A percentile compares a stretch with the other conserved stretches of the same genome.
These are phyloP conservation scores for Colletotrichum chrysophilum DNA, from an alignment of 2,329 filamentous ascomycete species.

Conservation along the genomic window DNA sequence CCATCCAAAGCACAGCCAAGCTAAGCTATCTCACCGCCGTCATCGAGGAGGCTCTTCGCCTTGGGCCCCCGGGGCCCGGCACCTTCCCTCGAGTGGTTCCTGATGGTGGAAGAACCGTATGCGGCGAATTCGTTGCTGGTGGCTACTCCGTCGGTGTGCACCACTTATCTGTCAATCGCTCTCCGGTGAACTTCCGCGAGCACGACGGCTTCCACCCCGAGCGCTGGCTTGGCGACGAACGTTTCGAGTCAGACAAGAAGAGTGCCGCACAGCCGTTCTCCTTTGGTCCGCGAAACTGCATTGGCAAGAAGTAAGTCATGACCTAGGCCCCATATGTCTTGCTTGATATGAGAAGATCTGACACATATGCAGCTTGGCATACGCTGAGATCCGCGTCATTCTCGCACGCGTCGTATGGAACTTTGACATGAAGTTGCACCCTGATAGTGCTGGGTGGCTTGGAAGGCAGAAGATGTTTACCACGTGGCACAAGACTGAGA, in stretches of 20 bases:
- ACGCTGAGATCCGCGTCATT: constrained; percentile 13
- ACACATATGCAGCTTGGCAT: not conserved
- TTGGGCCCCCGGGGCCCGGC: constrained; percentile 37
- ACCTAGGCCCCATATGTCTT: too few species aligned
- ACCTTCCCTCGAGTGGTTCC: constrained; percentile 33
- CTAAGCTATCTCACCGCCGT: constrained; percentile 43
- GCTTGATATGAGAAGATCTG: not conserved
- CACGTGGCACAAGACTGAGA: constrained; percentile 19
- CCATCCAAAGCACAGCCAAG: constrained; percentile 30
- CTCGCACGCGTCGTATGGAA: constrained; percentile 12
- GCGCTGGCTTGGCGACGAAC: constrained; percentile 7
- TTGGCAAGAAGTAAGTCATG: constrained; percentile 52
- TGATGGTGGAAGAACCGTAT: constrained; percentile 35
- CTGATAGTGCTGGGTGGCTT: constrained; percentile 40
- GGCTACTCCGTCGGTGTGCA: constrained; percentile 27
- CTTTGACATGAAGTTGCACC: constrained; percentile 16
- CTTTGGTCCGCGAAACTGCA: constrained; percentile 53
- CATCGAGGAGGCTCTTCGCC: constrained; percentile 46
- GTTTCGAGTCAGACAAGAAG: constrained; percentile 34
- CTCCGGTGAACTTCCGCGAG: constrained; percentile 18
- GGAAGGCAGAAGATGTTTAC: constrained; percentile 19
- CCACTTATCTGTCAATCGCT: constrained; percentile 35
- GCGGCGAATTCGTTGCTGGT: constrained; percentile 38
- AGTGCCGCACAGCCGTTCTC: constrained; percentile 53
- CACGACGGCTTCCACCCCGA: constrained; percentile 6